Percentiles rank a stretch among this genome's conserved stretches.
These are phyloP conservation scores for Emydomyces testavorans DNA, from an alignment of 2,329 filamentous ascomycete species.

Conservation along the genomic window DNA sequence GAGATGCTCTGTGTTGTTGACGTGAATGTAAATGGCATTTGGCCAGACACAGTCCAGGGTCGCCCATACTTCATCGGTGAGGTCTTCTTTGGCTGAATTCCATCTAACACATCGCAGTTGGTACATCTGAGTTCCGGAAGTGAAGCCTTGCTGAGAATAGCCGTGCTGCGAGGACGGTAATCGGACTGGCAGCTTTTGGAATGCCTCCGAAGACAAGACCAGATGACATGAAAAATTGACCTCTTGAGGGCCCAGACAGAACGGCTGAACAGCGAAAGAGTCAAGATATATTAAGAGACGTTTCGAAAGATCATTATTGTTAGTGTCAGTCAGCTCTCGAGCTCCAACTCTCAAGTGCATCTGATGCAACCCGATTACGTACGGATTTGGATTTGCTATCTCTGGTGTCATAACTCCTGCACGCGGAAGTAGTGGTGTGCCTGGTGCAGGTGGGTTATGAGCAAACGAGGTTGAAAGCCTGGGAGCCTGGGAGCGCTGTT, in stretches of 20 bases:
- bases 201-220: conserved; percentile 23
- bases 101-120: conserved; percentile 57
- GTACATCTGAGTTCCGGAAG: conserved; percentile 48
- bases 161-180: conserved; percentile 17
- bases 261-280: conserved; percentile 25
- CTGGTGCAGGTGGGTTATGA: background rate
- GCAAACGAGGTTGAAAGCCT: background rate
- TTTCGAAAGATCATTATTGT: conserved; percentile 8
- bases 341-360: conserved; percentile 37
- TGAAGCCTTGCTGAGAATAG: conserved; percentile 26
- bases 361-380: conserved; percentile 46
- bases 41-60: conserved; percentile 60
- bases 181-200: conserved; percentile 27
- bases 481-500: background rate
- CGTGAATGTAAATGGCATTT: conserved; percentile 51
- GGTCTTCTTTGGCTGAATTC: conserved; percentile 21
- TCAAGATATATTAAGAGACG: conserved; percentile 30
- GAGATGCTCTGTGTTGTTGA: conserved; percentile 52
- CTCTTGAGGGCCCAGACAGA: conserved; percentile 20
- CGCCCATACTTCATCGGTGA: conserved; percentile 48
- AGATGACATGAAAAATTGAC: conserved; percentile 29
- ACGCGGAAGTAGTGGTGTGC: conserved; percentile 25
- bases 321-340: background rate
- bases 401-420: conserved; percentile 25
- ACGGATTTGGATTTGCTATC: conserved; percentile 36